Evolutionary conservation across 129 eudicot species (phyloP), one percentile per base, ranked within the genome.

Genomic region (Oenanthe sinensis): DNA sequence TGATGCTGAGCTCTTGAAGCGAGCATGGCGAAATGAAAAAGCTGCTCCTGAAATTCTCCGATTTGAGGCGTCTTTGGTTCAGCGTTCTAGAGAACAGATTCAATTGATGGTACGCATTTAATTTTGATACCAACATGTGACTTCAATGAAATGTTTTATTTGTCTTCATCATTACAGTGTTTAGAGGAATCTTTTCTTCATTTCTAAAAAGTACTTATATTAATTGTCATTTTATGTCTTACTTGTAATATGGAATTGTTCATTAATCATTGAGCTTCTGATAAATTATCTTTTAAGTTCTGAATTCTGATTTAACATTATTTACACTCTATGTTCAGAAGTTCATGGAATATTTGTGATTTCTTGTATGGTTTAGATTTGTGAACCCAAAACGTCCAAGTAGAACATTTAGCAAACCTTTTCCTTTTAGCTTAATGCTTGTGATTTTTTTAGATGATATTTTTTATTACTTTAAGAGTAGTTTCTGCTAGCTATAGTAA

Each of bases 11-110:
- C 92, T 90, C 43, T 67, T 93, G 55, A 93, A 90, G 79, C 84
- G 88, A 36, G 91, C 93, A 37, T 93, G 97, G 98, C 90, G 91
- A 75, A 89, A 91, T 65, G 98, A 93, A 88, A 93, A 91, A 77
- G 97, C 93, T 1, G 90, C 98, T 22, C 96, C 96, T 33, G 91
- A 91, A 81, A 88, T 93, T 46, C 96, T 91, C 70, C 78, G 79
- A 3, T 89, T 81, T 72, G 86, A 88, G 84, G 60, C 89, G 45
- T 69, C 84, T 85, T 89, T 93, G 60, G 87, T 91, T 70, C 90
- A 84, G 76, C 90, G 97, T 52, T 87, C 96, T 44, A 71, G 89
- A 37, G 92, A 89, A 71, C 98, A 85, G 82, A 89, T 91, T 78
- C 90, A 91, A 72, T 83, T 87, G 60, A 86, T 91, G 98, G 98